Conservation (phyloP, 441 rosid genomes). For the Erodium moschatum region DNA sequence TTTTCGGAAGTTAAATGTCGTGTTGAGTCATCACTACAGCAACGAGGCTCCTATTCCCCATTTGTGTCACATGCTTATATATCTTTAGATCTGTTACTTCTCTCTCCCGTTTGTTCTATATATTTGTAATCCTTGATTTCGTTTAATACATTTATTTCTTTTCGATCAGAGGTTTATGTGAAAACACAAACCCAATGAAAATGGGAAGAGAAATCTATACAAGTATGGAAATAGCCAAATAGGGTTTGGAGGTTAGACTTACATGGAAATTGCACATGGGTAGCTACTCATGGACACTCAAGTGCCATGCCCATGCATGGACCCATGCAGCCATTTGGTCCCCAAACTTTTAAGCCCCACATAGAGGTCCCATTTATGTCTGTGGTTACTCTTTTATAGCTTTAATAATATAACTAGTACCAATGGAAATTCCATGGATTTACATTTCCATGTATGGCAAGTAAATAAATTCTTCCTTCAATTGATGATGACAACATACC, state of each 20-base stretch:
- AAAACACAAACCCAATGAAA: neutral
- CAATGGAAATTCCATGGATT: neutral
- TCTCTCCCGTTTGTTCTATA: too few species aligned
- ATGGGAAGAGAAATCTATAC: neutral
- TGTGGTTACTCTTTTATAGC: slow-evolving; percentile 13
- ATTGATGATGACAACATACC: neutral
- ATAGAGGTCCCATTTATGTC: slow-evolving; percentile 23
- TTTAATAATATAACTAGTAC: neutral
- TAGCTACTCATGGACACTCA: slow-evolving; percentile 34
- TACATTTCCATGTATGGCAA: slow-evolving; percentile 12
- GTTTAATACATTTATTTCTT: too few species aligned
- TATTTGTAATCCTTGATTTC: too few species aligned
- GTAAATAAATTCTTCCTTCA: neutral
- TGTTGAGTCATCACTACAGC: too few species aligned
- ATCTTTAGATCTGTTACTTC: too few species aligned
- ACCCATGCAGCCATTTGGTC: slow-evolving; percentile 19
- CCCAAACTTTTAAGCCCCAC: slow-evolving; percentile 17
- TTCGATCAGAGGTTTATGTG: too few species aligned
- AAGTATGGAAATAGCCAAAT: too few species aligned
- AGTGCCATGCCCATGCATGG: slow-evolving; percentile 27
- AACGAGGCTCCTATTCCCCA: too few species aligned
- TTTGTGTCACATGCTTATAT: too few species aligned
- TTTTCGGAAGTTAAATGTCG: too few species aligned
- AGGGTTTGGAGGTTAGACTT: slow-evolving; percentile 1
- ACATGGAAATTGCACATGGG: slow-evolving; percentile 36